phyloP scores from a whole-genome alignment of 2,329 filamentous ascomycete species.

The Penicillium psychrosexuale region DNA sequence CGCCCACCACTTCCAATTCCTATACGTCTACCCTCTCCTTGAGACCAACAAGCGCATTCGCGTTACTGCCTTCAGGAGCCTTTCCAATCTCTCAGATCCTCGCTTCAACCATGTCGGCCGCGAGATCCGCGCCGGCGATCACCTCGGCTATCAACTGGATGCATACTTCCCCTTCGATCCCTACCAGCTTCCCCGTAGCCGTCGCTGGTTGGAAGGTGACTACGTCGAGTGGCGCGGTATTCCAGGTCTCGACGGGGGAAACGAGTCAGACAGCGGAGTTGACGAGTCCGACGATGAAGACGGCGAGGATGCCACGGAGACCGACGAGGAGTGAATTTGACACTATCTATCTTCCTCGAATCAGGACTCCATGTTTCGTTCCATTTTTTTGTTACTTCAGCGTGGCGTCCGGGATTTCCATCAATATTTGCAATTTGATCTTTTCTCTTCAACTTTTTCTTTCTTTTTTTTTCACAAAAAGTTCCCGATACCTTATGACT shows the following conservation, averaged over 20 bases:
- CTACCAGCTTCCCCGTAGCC: constrained; percentile 83
- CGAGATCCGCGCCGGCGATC: constrained; percentile 60
- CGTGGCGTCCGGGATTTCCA: constrained; percentile 26
- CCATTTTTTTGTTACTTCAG: constrained; percentile 21
- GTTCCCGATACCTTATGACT: constrained; percentile 20
- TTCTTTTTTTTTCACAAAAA: constrained; percentile 9
- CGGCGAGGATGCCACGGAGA: constrained; percentile 43
- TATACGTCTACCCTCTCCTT: constrained; percentile 84
- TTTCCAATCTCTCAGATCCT: constrained; percentile 37
- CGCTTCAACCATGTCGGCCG: constrained; percentile 49
- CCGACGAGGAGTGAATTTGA: constrained; percentile 40
- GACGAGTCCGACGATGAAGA: constrained; percentile 37
- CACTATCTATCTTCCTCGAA: not conserved
- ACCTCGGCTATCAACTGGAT: constrained; percentile 80
- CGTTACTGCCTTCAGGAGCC: constrained; percentile 62
- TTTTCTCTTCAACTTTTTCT: not conserved
- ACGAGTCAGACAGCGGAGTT: constrained; percentile 46
- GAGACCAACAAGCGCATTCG: constrained; percentile 90
- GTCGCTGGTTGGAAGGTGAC: constrained; percentile 79
- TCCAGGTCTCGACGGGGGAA: constrained; percentile 61
- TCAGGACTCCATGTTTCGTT: constrained; percentile 6
- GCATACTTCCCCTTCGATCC: constrained; percentile 98
- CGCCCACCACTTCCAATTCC: constrained; percentile 76
- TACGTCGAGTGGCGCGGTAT: constrained; percentile 79
- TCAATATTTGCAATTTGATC: constrained; percentile 4